These are phyloP conservation scores for Trichoderma harzianum DNA, from an alignment of 2,329 filamentous ascomycete species.

Conservation along the genomic window DNA sequence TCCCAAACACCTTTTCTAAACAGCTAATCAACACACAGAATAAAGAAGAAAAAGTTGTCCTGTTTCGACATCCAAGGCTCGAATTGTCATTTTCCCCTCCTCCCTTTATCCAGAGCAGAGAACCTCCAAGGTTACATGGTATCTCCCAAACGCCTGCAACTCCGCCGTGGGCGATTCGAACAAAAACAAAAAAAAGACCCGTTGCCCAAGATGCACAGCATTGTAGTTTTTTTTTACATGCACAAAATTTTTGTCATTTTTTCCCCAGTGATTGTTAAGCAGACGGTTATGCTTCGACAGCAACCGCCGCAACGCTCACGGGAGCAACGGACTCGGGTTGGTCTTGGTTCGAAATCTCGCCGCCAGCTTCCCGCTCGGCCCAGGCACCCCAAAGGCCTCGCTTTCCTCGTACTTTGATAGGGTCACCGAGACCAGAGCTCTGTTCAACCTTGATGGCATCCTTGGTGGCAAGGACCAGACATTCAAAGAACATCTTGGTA, in stretches of 20 bases:
- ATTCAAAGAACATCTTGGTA: conserved; percentile 99
- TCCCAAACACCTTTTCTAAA: conserved; percentile 14
- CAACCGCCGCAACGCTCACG: conserved; percentile 32
- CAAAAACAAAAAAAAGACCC: conserved; percentile 26
- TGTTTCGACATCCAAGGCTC: conserved; percentile 18
- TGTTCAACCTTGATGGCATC: conserved; percentile 98
- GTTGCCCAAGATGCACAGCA: conserved; percentile 33
- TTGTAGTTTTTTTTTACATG: conserved; percentile 36
- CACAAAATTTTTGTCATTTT: conserved; percentile 19
- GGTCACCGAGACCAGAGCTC: conserved; percentile 68
- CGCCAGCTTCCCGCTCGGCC: conserved; percentile 74
- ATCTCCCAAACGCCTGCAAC: conserved; percentile 41
- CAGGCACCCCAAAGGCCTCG: conserved; percentile 94
- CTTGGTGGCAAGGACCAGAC: conserved; percentile 92
- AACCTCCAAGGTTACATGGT: conserved; percentile 33
- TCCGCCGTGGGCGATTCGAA: conserved; percentile 30
- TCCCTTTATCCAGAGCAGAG: conserved; percentile 24
- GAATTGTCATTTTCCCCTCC: conserved; percentile 21
- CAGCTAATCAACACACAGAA: neutral
- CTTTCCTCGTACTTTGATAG: conserved; percentile 84
- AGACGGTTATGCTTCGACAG: conserved; percentile 37
- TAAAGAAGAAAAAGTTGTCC: neutral
- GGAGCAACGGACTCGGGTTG: conserved; percentile 38
- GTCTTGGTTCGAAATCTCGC: conserved; percentile 55
- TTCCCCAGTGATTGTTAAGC: neutral